A percentile compares a stretch with the other conserved stretches of the same genome.
phyloP scores from a whole-genome alignment of 2,329 filamentous ascomycete genomes.

The Phialophora chinensis region DNA sequence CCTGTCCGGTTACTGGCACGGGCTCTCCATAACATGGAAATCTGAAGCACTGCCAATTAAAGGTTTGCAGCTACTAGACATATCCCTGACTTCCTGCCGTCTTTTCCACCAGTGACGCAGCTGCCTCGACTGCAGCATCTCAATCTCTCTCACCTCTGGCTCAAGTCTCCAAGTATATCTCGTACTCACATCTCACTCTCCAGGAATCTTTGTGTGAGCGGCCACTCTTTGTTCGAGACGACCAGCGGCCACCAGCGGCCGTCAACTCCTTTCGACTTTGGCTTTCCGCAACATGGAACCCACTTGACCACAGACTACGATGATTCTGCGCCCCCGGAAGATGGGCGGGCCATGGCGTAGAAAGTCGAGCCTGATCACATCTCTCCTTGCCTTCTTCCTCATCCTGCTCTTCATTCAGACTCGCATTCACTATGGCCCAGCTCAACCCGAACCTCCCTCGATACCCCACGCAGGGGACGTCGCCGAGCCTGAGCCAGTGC shows the following conservation, averaged over 20 bases:
- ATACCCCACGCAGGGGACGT: not conserved
- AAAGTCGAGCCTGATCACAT: slow-evolving; percentile 23
- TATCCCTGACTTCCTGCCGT: not conserved
- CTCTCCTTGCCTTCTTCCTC: slow-evolving; percentile 26
- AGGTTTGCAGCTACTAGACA: not conserved
- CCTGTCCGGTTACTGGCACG: not conserved
- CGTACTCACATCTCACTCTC: not conserved
- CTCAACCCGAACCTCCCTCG: slow-evolving; percentile 7
- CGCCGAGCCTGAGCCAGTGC: slow-evolving; percentile 4
- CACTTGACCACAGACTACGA: slow-evolving; percentile 1
- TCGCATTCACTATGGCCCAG: slow-evolving; percentile 15
- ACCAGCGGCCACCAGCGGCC: not conserved
- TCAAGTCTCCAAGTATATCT: not conserved
- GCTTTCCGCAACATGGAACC: slow-evolving; percentile 2
- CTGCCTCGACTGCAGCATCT: not conserved
- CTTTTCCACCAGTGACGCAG: slow-evolving; percentile 4
- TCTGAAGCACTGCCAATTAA: not conserved
- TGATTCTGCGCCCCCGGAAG: slow-evolving; percentile 18
- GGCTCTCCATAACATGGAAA: not conserved
- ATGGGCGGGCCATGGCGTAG: slow-evolving; percentile 27
- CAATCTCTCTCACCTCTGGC: not conserved
- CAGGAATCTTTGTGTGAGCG: not conserved
- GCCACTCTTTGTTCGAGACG: not conserved
- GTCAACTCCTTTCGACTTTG: not conserved
- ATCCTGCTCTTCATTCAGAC: slow-evolving; percentile 33